Conservation (phyloP, 164 flowering plant genomes). For the Echeveria elegans region DNA sequence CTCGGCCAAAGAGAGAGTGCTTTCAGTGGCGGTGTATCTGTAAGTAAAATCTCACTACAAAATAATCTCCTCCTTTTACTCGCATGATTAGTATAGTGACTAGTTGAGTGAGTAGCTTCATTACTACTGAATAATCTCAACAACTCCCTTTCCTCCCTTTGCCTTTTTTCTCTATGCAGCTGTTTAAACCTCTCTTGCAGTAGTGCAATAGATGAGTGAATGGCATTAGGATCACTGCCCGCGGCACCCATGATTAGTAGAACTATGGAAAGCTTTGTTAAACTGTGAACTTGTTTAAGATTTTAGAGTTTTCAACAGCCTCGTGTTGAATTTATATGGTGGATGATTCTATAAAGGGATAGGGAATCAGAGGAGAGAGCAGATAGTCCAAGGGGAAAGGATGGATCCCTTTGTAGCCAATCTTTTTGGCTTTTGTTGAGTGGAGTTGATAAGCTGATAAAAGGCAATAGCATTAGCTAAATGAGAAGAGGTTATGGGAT, state of each 20-base stretch:
- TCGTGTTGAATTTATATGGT: background rate
- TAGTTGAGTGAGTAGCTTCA: background rate
- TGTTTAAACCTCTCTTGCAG: slow-evolving; percentile 43
- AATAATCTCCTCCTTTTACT: slow-evolving; percentile 10
- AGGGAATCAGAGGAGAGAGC: slow-evolving; percentile 43
- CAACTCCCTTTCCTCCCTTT: slow-evolving; percentile 31
- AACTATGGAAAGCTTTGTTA: background rate
- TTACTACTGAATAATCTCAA: slow-evolving; percentile 3
- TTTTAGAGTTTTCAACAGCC: background rate
- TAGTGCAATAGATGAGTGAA: slow-evolving; percentile 32
- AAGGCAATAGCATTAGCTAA: slow-evolving; percentile 18
- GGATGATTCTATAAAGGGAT: slow-evolving; percentile 11
- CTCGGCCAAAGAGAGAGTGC: slow-evolving; percentile 21
- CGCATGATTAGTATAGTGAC: background rate
- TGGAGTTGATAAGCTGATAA: slow-evolving; percentile 19
- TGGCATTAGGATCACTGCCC: slow-evolving; percentile 13
- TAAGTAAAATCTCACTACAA: slow-evolving; percentile 13
- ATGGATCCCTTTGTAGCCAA: slow-evolving; percentile 16
- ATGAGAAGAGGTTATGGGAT: slow-evolving; percentile 22
- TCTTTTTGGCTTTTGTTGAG: slow-evolving; percentile 17
- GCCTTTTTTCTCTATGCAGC: slow-evolving; percentile 26
- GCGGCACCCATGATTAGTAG: slow-evolving; percentile 17
- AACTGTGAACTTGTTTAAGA: background rate
- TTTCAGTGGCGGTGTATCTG: slow-evolving; percentile 6
- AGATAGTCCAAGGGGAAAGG: slow-evolving; percentile 39